Evolutionary conservation across 1,284 basidiomycete genomes (phyloP).

Genomic region (Ganoderma lucidum): DNA sequence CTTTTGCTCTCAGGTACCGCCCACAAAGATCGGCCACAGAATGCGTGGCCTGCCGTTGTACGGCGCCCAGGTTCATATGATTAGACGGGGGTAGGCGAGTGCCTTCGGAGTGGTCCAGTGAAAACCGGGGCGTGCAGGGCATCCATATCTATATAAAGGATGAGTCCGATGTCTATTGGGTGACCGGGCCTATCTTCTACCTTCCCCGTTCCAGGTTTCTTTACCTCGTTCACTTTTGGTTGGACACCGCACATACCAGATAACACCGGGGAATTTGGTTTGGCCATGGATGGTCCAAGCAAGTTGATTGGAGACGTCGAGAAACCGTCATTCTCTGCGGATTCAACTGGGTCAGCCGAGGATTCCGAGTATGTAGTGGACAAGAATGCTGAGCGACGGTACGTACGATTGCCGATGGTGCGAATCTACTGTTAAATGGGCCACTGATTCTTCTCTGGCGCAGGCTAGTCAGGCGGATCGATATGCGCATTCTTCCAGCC

Average conservation of each 20-base stretch:
- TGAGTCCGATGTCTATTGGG: background rate
- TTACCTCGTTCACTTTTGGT: background rate
- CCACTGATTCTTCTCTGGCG: background rate
- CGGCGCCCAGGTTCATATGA: background rate
- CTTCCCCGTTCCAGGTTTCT: too few relatives aligned
- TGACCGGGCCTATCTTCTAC: background rate
- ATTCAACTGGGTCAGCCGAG: background rate
- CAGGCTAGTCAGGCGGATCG: conserved; percentile 37
- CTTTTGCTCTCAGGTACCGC: background rate
- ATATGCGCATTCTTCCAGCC: conserved; percentile 35
- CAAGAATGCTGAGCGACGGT: conserved; percentile 3
- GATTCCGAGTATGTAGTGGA: conserved; percentile 5
- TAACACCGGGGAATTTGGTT: background rate
- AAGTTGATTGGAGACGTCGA: conserved; percentile 3
- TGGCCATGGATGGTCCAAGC: background rate
- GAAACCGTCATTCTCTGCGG: background rate
- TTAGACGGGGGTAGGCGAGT: background rate
- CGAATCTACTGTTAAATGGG: background rate
- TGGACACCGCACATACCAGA: background rate
- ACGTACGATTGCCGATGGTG: background rate
- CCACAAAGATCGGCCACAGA: background rate
- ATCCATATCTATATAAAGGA: background rate
- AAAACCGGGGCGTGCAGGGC: too few relatives aligned
- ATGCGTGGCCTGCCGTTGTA: too few relatives aligned
- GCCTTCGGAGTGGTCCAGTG: background rate